Percentiles rank a stretch among this genome's conserved stretches.
Evolutionary conservation across 768 basidiomycete species (phyloP).

Genomic region (Mycena olivaceomarginata): DNA sequence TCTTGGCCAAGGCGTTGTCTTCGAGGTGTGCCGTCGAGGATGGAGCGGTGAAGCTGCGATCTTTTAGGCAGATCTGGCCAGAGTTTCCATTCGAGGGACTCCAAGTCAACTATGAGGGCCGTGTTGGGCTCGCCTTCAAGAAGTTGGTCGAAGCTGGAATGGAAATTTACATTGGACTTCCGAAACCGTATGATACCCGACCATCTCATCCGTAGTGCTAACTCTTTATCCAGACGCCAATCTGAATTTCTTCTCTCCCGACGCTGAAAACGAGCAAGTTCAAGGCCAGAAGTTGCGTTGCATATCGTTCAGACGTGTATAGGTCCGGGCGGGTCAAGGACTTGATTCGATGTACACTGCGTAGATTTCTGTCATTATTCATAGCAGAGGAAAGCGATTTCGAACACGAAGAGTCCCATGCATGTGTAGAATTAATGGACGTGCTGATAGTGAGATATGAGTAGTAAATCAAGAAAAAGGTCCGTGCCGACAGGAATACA

Average conservation of each 20-base stretch:
- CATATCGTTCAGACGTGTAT: too few relatives aligned
- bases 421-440: conserved; percentile 12
- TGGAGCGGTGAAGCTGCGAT: neutral
- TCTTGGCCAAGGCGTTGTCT: neutral
- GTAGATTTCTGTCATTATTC: conserved; percentile 1
- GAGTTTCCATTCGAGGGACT: neutral
- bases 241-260: too few relatives aligned
- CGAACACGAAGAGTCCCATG: conserved; percentile 12
- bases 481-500: conserved; percentile 18
- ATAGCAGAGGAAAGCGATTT: conserved; percentile 23
- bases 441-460: conserved; percentile 24
- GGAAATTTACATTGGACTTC: neutral
- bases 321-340: neutral
- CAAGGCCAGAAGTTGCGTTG: too few relatives aligned
- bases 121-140: neutral
- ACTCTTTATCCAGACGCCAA: too few relatives aligned
- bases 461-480: conserved; percentile 34
- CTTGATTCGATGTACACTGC: conserved; percentile 10
- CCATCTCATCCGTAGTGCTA: too few relatives aligned
- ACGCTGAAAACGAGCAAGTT: too few relatives aligned
- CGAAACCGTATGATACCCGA: neutral
- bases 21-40: neutral
- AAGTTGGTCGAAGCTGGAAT: neutral
- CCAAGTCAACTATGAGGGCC: neutral
- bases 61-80: neutral